A percentile compares a stretch with the other conserved stretches of the same genome.
These are phyloP conservation scores for Pelargonium citronellum DNA, from an alignment of 441 rosid species.

Conservation along the genomic window DNA sequence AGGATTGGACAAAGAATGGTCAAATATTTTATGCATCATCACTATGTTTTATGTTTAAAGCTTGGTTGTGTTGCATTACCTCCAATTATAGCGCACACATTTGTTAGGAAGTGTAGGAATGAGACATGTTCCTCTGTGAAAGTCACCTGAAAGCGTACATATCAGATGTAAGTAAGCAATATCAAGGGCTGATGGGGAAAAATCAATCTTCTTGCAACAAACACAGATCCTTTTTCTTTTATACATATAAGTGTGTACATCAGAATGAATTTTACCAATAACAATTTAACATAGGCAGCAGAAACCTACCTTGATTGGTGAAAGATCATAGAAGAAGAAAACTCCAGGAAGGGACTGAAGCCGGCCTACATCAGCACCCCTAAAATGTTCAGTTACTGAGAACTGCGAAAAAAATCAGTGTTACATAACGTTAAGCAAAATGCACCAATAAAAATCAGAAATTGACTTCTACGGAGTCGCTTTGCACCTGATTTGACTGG, in stretches of 20 bases:
- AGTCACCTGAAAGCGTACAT: slow-evolving; percentile 55
- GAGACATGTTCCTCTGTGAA: slow-evolving; percentile 72
- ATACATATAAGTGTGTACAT: too few relatives aligned
- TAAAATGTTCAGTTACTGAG: slow-evolving; percentile 90
- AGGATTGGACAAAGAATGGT: too few relatives aligned
- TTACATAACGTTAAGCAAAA: slow-evolving; percentile 14
- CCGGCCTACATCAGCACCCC: slow-evolving; percentile 49
- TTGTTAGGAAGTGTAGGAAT: slow-evolving; percentile 86
- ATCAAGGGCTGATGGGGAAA: not conserved
- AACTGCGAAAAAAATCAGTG: slow-evolving; percentile 43
- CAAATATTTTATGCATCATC: too few relatives aligned
- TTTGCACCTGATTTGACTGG: slow-evolving; percentile 82
- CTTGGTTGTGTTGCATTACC: slow-evolving; percentile 31
- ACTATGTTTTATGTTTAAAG: not conserved
- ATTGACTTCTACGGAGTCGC: not conserved
- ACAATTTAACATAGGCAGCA: not conserved
- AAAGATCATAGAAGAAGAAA: slow-evolving; percentile 95
- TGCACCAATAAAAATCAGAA: not conserved
- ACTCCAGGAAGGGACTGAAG: slow-evolving; percentile 81
- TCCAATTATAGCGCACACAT: slow-evolving; percentile 91
- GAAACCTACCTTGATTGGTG: slow-evolving; percentile 78
- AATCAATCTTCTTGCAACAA: not conserved
- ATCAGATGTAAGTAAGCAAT: slow-evolving; percentile 10
- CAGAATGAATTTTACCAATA: not conserved
- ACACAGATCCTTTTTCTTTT: not conserved